phyloP scores from a whole-genome alignment of 1,139 yeast species.

The Geotrichum macrosporum region DNA sequence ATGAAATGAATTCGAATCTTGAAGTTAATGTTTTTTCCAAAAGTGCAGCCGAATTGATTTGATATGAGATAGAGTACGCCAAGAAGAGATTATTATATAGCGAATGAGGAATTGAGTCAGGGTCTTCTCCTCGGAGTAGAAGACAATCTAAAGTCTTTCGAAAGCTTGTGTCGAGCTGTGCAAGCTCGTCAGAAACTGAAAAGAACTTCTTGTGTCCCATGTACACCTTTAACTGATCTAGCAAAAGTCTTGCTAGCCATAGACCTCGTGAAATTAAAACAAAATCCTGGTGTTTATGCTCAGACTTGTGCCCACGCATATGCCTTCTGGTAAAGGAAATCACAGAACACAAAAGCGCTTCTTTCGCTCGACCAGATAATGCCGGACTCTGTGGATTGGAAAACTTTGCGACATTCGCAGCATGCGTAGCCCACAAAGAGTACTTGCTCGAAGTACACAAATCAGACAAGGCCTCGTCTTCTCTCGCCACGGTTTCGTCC shows the following conservation, averaged over 20 bases:
- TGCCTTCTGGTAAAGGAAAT: constrained; percentile 17
- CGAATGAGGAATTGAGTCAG: constrained; percentile 14
- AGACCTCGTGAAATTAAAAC: constrained; percentile 23
- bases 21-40: constrained; percentile 21
- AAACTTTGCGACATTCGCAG: constrained; percentile 12
- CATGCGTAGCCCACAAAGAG: constrained; percentile 25
- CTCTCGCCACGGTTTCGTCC: constrained; percentile 41
- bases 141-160: constrained; percentile 14
- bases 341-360: constrained; percentile 18
- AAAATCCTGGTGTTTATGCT: constrained; percentile 14
- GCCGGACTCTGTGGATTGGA: neutral
- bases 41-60: constrained; percentile 20
- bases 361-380: constrained; percentile 12
- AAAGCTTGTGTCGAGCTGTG: constrained; percentile 14
- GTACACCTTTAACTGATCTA: constrained; percentile 1
- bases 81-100: constrained; percentile 23
- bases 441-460: constrained; percentile 24
- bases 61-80: constrained; percentile 26
- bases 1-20: constrained; percentile 11
- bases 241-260: constrained; percentile 18
- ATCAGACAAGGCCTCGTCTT: constrained; percentile 28
- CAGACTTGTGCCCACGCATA: constrained; percentile 3
- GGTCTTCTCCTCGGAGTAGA: constrained; percentile 19
- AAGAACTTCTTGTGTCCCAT: constrained; percentile 4
- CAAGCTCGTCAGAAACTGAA: neutral